phyloP scores from a whole-genome alignment of 1,284 basidiomycete genomes.

The Termitomyces sp. region DNA sequence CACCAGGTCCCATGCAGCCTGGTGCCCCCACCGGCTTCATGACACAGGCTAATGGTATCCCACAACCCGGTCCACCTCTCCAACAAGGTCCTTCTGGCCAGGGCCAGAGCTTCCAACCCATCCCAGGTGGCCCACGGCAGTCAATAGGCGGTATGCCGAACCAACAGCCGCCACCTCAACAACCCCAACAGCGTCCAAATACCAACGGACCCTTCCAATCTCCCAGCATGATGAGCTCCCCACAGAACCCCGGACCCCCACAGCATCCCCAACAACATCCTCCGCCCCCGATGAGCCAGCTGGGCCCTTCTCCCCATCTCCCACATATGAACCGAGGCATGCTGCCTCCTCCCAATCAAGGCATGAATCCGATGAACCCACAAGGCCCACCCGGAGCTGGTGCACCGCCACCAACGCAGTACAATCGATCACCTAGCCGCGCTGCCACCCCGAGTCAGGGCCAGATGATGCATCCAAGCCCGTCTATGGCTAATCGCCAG shows the following conservation, averaged over 20 bases:
- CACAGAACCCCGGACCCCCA: slow-evolving; percentile 20
- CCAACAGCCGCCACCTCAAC: slow-evolving; percentile 20
- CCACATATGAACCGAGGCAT: slow-evolving; percentile 42
- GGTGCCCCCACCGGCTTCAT: slow-evolving; percentile 15
- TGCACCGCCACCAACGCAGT: slow-evolving; percentile 27
- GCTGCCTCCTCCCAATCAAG: slow-evolving; percentile 51
- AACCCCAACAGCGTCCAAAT: slow-evolving; percentile 17
- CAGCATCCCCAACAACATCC: slow-evolving; percentile 32
- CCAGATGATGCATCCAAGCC: slow-evolving; percentile 50
- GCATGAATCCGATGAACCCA: slow-evolving; percentile 31
- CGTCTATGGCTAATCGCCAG: slow-evolving; percentile 46
- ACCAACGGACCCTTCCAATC: slow-evolving; percentile 19
- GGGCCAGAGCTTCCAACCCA: slow-evolving; percentile 19
- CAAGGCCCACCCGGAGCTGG: slow-evolving; percentile 27
- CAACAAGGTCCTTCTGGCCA: slow-evolving; percentile 18
- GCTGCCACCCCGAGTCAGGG: slow-evolving; percentile 44
- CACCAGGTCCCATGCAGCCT: slow-evolving; percentile 17
- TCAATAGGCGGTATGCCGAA: slow-evolving; percentile 18
- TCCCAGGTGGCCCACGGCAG: slow-evolving; percentile 22
- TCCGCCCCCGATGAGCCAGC: slow-evolving; percentile 44
- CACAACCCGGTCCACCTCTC: slow-evolving; percentile 30
- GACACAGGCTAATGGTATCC: slow-evolving; percentile 41
- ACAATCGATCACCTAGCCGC: slow-evolving; percentile 49
- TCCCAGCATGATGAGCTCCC: slow-evolving; percentile 19
- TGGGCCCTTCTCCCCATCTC: slow-evolving; percentile 47